Conservation (phyloP, 495 filamentous ascomycete species). For the Talaromyces wortmannii region DNA sequence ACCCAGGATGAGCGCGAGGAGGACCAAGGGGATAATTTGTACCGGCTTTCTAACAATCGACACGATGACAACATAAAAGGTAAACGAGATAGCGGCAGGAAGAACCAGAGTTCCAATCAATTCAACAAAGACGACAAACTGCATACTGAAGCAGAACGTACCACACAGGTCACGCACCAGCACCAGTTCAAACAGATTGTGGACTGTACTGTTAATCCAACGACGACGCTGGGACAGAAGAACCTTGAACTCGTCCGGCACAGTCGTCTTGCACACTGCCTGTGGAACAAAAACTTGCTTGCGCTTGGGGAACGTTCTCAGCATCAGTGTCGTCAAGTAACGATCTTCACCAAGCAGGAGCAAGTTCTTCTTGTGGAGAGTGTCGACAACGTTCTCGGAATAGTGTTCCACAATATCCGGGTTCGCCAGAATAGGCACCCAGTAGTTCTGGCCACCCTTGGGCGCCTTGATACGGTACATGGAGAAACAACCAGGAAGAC, state of each 20-base stretch:
- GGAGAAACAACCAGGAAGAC: constrained; percentile 97
- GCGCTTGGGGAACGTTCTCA: constrained; percentile 97
- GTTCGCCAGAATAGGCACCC: constrained; percentile 98
- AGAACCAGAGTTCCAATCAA: constrained; percentile 90
- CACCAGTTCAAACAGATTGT: constrained; percentile 97
- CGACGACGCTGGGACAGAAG: constrained; percentile 88
- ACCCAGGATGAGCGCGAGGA: constrained; percentile 88
- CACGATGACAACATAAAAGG: constrained; percentile 87
- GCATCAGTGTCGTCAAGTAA: constrained; percentile 94
- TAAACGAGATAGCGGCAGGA: constrained; percentile 93
- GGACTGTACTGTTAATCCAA: constrained; percentile 99
- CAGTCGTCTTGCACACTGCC: constrained; percentile 96
- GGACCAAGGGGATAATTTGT: constrained; percentile 88
- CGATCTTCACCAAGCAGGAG: constrained; percentile 94
- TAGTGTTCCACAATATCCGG: constrained; percentile 99
- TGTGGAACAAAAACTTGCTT: constrained; percentile 99
- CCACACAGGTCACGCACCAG: constrained; percentile 94
- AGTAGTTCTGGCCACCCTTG: constrained; percentile 97
- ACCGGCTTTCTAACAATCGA: constrained; percentile 77
- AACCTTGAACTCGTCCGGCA: constrained; percentile 88
- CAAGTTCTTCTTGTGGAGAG: constrained; percentile 96
- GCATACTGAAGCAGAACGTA: constrained; percentile 99
- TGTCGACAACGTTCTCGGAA: constrained; percentile 99
- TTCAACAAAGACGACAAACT: constrained; percentile 96
- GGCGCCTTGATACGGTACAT: constrained; percentile 99